Percentiles rank a stretch among this genome's conserved stretches.
These are phyloP conservation scores for Penicillium soppii DNA, from an alignment of 495 filamentous ascomycete species.

Conservation along the genomic window DNA sequence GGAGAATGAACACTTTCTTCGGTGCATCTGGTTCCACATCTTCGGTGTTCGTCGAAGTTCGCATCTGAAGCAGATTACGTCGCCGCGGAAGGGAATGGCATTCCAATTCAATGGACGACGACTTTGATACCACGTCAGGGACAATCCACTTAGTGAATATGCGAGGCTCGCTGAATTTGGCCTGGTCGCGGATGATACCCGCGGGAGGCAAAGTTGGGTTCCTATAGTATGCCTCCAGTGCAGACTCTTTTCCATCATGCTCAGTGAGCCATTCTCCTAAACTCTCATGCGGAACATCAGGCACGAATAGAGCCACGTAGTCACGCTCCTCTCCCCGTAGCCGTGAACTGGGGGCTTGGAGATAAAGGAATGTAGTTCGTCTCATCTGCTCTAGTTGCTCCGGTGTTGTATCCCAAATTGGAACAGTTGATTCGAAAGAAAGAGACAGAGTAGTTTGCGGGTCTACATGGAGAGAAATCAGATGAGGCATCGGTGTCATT, in stretches of 20 bases:
- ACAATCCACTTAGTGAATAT: constrained; percentile 31
- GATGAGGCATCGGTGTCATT: constrained; percentile 35
- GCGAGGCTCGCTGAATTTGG: constrained; percentile 27
- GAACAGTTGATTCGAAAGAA: constrained; percentile 28
- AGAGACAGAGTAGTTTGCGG: constrained; percentile 37
- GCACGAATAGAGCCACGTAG: constrained; percentile 43
- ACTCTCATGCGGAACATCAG: constrained; percentile 16
- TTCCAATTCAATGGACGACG: constrained; percentile 23
- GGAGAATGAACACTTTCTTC: constrained; percentile 20
- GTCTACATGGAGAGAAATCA: constrained; percentile 54
- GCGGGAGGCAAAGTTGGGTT: background rate
- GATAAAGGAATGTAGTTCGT: constrained; percentile 49
- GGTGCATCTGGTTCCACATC: constrained; percentile 8
- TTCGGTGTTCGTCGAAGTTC: constrained; percentile 10
- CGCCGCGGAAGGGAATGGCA: constrained; percentile 28
- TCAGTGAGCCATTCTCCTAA: constrained; percentile 24
- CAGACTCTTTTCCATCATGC: constrained; percentile 23
- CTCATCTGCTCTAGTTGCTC: constrained; percentile 20
- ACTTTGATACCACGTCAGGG: background rate
- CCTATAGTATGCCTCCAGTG: constrained; percentile 22
- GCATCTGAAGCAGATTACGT: constrained; percentile 32
- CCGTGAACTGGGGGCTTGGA: constrained; percentile 48
- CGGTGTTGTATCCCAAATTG: constrained; percentile 1
- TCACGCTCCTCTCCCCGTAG: constrained; percentile 31
- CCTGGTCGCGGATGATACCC: constrained; percentile 33